These are phyloP conservation scores for Colletotrichum brevisporum DNA, from an alignment of 2,329 filamentous ascomycete genomes.

Conservation along the genomic window DNA sequence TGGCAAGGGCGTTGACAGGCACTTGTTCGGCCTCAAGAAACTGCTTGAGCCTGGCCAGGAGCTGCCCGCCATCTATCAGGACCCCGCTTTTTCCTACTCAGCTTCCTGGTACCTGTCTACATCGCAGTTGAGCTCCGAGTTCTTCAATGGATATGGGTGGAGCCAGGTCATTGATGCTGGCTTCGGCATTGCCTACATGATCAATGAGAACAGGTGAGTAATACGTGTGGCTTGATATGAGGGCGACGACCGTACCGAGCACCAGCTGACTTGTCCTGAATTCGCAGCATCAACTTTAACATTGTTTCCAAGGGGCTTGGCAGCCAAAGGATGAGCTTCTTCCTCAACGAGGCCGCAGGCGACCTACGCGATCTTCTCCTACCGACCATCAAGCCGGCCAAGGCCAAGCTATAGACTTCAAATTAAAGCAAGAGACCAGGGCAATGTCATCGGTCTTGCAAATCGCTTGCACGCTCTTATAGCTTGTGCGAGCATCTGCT, in stretches of 20 bases:
- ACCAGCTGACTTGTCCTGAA: conserved; percentile 26
- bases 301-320: conserved; percentile 94
- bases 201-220: conserved; percentile 92
- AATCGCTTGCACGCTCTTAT: neutral
- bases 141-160: conserved; percentile 99
- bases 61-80: conserved; percentile 85
- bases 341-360: conserved; percentile 91
- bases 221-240: neutral
- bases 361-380: conserved; percentile 91
- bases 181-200: conserved; percentile 99
- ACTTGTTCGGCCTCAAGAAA: conserved; percentile 98
- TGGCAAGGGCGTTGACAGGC: conserved; percentile 93
- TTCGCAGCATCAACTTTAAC: conserved; percentile 91
- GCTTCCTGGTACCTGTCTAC: conserved; percentile 91
- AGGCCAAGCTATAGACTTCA: conserved; percentile 84
- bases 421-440: neutral
- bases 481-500: neutral
- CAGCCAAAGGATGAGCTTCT: conserved; percentile 94
- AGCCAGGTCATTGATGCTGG: conserved; percentile 96
- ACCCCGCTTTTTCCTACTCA: conserved; percentile 88
- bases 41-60: conserved; percentile 85
- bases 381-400: conserved; percentile 82
- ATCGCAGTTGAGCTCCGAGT: conserved; percentile 93
- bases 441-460: neutral
- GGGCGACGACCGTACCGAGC: neutral